These are phyloP conservation scores for Penicillium griseofulvum DNA, from an alignment of 2,329 filamentous ascomycete genomes.

Conservation along the genomic window DNA sequence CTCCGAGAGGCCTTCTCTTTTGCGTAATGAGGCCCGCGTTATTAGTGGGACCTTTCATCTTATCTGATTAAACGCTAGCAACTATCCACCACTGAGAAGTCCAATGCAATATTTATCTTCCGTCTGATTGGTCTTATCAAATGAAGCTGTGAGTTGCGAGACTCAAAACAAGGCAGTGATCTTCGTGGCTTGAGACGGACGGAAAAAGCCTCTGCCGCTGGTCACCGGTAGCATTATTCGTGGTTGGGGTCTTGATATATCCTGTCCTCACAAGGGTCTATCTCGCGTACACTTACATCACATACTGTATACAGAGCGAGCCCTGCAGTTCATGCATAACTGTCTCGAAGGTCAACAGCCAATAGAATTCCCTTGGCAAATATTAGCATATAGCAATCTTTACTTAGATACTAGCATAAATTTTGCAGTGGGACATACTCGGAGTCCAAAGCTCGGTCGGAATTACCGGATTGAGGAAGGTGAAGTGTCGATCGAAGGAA, in stretches of 20 bases:
- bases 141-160: not conserved
- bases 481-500: not conserved
- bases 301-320: not conserved
- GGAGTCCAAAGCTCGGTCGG: conserved; percentile 2
- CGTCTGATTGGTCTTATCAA: not conserved
- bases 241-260: not conserved
- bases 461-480: not conserved
- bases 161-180: not conserved
- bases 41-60: conserved; percentile 2
- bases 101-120: not conserved
- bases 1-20: not conserved
- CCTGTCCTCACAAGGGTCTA: not conserved
- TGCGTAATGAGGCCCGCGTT: not conserved
- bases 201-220: conserved; percentile 1
- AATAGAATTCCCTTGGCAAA: not conserved
- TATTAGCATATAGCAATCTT: not conserved
- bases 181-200: not conserved
- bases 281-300: not conserved
- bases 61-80: conserved; percentile 2
- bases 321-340: not conserved
- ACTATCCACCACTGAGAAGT: not conserved
- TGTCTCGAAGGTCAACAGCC: not conserved
- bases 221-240: not conserved
- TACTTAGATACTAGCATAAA: not conserved
- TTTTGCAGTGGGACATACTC: not conserved